Base-by-base conservation (phyloP, 2,329 filamentous ascomycete genomes). In the Chrysosporium keratinophilum region DNA sequence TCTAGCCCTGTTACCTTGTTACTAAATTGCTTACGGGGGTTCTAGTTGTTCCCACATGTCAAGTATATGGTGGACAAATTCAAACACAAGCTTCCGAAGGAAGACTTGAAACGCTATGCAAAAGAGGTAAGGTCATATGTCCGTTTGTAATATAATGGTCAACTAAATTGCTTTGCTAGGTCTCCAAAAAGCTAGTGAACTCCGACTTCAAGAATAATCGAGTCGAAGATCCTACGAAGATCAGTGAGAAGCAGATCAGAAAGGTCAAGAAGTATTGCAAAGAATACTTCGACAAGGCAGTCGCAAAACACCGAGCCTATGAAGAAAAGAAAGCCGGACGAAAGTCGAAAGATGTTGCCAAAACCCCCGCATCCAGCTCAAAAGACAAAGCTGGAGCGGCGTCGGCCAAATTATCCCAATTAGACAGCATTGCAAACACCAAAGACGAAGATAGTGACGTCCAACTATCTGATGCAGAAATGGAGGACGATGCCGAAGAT, bases 171-270 rank as follows among this genome's bases (percentile, higher is more conserved):
- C 15, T 37, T 41, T 15, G 11, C 4, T 37, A 79, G 68, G 79
- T 91, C 45, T 83, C 83, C 54, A 95, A 95, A 71, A 95, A 91
- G 69, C 79, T 97, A 12, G 90, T 95, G 17, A 81, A 87, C 15
- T 93, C 88, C 0, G 91, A 97, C 67, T 96, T 87, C 72, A 95
- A 95, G 68, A 85, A 91, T 64, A 81, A 83, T 46, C 84, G 88
- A n/a, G 89, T 96, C 9, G 78, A 81, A 44, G 84, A 96, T 63
- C 91, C 89, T 0, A 87, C 81, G 20, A 80, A 79, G 47, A 84
- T 96, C 59, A 80, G 78, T 28, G 79, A 86, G 35, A 90, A 88
- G 65, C 87, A 93, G 63, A 80, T 84, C 62, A 84, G 84, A 65
- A 88, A 89, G 59, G 81, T 96, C 56, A 95, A 88, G 71, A 83